Base-by-base conservation (phyloP, 495 filamentous ascomycete genomes). In the Thozetella sp. region DNA sequence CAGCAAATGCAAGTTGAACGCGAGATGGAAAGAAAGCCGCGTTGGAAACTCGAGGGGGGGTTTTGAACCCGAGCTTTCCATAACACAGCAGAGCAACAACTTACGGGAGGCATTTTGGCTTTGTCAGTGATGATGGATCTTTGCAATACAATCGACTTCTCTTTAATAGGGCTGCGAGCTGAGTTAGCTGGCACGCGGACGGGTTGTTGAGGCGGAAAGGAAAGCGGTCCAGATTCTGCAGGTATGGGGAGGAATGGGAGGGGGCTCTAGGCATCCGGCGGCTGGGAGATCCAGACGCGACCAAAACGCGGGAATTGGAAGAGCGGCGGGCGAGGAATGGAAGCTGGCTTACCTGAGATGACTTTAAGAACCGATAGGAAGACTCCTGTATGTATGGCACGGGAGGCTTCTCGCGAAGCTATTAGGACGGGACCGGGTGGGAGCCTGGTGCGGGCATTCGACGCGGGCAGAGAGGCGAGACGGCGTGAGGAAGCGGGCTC, bases 41-140 rank as follows among this genome's bases (percentile, higher is more conserved):
- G 43, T 48, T 45, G 58, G 60, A 53, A 43, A 48, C 1, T 53
- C 23, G 1, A 46, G 34, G 59, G 15, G 37, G 53, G 58, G 54
- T 25, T 43, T 40, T 59, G 55, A 55, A 54, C 27, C 13, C 56
- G 56, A 22, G 52, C 54, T 22, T 53, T 25, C 51, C 20, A 23
- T 46, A 15, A n/a, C 10, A 20, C 24, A 10, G 6, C 17, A 17
- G 25, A 25, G 27, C 13, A 22, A 57, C 17, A 54, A 80, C 81
- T 79, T 78, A 84, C 81, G 53, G 72, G 72, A 76, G 80, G 80
- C 81, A 84, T 84, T 46, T 72, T 80, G 70, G 50, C 37, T 22
- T 45, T 56, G 25, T 30, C 24, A 55, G 51, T 60, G 56, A 43
- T 60, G 43, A 22, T 48, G 43, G 43, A 48, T 48, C 43, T 48